These are phyloP conservation scores for Apiospora koreana DNA, from an alignment of 2,329 filamentous ascomycete genomes.

Conservation along the genomic window DNA sequence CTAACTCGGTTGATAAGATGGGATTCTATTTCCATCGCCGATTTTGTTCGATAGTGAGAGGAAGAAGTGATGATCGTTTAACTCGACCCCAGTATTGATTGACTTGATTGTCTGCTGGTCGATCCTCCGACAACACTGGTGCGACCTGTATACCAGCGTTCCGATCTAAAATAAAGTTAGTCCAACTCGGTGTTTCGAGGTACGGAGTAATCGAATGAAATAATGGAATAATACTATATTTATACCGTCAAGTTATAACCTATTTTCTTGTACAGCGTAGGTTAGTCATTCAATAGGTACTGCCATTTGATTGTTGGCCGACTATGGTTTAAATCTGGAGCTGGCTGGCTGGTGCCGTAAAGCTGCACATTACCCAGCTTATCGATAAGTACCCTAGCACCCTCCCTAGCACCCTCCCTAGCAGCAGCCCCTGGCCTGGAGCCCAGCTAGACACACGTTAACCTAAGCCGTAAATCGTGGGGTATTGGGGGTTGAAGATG, in stretches of 20 bases:
- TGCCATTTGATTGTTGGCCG: no score
- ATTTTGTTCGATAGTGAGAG: background rate
- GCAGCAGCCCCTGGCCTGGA: no score
- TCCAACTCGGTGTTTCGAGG: no score
- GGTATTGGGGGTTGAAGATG: background rate
- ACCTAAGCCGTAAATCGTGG: background rate
- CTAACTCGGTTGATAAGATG: background rate
- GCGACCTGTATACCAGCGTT: background rate
- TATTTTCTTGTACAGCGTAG: no score
- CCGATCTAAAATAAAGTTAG: no score
- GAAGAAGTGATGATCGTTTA: background rate
- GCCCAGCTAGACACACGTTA: background rate
- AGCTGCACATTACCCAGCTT: no score
- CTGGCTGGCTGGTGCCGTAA: no score
- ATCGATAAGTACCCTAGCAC: slow-evolving; percentile 4
- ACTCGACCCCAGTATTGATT: background rate
- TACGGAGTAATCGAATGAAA: no score
- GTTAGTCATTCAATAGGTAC: no score
- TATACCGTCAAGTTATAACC: no score
- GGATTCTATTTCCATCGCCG: background rate
- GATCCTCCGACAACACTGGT: background rate
- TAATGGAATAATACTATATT: no score
- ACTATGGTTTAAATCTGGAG: no score
- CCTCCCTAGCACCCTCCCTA: background rate
- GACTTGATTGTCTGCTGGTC: background rate